phyloP scores from a whole-genome alignment of 1,139 yeast species.

The Saccharomyces hybrid region DNA sequence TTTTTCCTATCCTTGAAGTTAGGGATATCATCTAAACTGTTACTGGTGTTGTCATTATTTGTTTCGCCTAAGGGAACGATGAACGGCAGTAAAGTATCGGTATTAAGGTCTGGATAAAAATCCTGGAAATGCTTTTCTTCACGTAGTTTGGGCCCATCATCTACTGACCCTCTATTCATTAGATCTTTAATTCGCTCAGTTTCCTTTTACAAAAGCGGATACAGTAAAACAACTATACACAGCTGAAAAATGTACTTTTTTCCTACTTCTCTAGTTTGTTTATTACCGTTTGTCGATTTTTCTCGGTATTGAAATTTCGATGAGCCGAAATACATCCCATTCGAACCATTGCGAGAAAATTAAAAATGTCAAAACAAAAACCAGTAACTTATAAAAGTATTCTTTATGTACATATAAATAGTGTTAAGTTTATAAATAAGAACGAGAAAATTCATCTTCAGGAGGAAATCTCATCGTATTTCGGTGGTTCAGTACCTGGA shows the following conservation, averaged over 20 bases:
- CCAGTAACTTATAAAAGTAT: background rate
- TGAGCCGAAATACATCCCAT: background rate
- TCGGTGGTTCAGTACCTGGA: conserved; percentile 15
- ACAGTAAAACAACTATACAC: too few relatives aligned
- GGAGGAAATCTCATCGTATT: conserved; percentile 19
- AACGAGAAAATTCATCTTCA: background rate
- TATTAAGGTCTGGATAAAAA: conserved; percentile 61
- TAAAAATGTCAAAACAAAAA: background rate
- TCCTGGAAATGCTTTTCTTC: conserved; percentile 68
- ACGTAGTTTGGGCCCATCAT: conserved; percentile 48
- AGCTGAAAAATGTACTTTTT: background rate
- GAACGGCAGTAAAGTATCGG: conserved; percentile 41
- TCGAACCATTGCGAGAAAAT: too few relatives aligned
- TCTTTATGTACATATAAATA: background rate
- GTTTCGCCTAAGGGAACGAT: conserved; percentile 4
- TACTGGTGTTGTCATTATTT: conserved; percentile 11
- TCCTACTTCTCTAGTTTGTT: background rate
- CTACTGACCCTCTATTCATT: conserved; percentile 8
- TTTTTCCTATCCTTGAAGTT: background rate
- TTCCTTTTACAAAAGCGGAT: too few relatives aligned
- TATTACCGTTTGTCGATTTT: background rate
- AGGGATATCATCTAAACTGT: background rate
- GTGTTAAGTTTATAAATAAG: background rate
- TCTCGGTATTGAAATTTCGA: background rate
- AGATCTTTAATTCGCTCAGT: background rate